Conservation (phyloP, 176 grass and related monocot species). For the Tuctoria greenei region DNA sequence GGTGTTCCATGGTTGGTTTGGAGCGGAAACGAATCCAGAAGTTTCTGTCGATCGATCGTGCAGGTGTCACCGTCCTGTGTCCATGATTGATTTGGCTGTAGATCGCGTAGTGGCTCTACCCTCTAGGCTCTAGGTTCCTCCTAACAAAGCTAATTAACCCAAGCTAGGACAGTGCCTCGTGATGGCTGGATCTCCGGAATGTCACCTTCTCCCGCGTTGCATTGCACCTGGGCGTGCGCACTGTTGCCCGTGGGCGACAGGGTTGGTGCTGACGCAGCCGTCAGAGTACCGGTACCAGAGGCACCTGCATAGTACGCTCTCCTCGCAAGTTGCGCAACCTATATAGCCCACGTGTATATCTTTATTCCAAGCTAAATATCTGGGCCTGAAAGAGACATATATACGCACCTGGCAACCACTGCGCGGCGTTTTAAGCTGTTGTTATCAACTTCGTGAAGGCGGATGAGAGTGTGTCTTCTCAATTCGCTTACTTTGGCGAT, state of each 20-base stretch:
- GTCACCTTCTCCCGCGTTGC: conserved; percentile 11
- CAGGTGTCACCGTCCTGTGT: neutral
- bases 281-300: neutral
- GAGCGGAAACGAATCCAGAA: neutral
- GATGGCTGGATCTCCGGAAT: neutral
- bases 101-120: neutral
- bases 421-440: too few species aligned
- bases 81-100: neutral
- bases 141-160: neutral
- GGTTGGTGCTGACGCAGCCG: neutral
- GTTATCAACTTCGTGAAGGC: too few species aligned
- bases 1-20: neutral
- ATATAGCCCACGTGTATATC: too few species aligned
- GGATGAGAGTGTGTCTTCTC: too few species aligned
- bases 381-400: too few species aligned
- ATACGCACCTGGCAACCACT: too few species aligned
- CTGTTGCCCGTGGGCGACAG: neutral
- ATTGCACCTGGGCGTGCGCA: conserved; percentile 8
- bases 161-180: neutral
- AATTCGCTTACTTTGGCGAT: too few species aligned
- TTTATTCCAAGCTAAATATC: too few species aligned
- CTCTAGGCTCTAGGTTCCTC: too few species aligned
- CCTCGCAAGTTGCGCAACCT: neutral
- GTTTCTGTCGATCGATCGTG: neutral
- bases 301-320: neutral